Evolutionary conservation across 345 rosid species (phyloP).

Genomic region (Bruguiera sexangula): DNA sequence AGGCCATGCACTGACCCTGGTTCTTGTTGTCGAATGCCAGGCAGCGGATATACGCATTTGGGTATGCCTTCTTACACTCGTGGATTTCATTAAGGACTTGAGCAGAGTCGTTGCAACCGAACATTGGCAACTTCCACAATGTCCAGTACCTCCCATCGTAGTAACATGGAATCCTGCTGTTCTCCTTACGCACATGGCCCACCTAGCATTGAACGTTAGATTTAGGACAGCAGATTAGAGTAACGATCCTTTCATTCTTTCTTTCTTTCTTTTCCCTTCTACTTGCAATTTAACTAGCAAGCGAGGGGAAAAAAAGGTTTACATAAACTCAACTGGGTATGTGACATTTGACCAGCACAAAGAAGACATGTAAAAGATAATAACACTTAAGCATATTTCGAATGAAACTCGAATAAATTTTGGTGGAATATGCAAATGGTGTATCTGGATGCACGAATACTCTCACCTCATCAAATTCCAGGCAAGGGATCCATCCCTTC

Average conservation of each 20-base stretch:
- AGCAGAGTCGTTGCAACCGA: conserved; percentile 61
- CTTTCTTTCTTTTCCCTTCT: no score
- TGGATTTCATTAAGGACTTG: conserved; percentile 50
- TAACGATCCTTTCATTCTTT: no score
- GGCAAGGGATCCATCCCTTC: conserved; percentile 69
- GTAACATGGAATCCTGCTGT: conserved; percentile 60
- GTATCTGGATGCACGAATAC: neutral
- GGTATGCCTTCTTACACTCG: conserved; percentile 46
- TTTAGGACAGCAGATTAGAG: neutral
- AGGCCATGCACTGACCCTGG: conserved; percentile 66
- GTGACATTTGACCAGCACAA: no score
- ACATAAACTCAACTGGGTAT: no score
- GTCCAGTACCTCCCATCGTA: conserved; percentile 77
- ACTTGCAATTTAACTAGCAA: no score
- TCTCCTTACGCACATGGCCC: conserved; percentile 43
- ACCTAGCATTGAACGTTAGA: conserved; percentile 17
- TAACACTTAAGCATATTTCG: neutral
- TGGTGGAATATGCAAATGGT: neutral
- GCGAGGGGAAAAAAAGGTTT: no score
- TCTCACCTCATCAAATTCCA: conserved; percentile 66
- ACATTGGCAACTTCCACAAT: conserved; percentile 75
- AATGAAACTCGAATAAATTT: neutral
- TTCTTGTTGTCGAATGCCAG: conserved; percentile 47
- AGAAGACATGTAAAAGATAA: no score
- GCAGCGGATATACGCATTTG: conserved; percentile 50